Evolutionary conservation across 129 eudicot species (phyloP).

Genomic region (Flaveria robusta): DNA sequence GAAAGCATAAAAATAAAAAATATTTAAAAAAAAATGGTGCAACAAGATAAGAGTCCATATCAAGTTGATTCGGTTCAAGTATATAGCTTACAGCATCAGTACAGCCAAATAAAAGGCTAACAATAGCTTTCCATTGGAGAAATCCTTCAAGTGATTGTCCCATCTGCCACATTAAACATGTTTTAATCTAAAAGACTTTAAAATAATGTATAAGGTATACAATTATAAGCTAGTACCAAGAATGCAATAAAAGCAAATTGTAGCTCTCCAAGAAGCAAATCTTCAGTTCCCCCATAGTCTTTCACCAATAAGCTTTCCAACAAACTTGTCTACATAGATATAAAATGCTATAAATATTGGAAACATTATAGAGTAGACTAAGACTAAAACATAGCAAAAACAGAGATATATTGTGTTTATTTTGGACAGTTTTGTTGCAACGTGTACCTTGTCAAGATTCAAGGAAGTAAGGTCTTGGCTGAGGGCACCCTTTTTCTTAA

Average conservation of each 20-base stretch:
- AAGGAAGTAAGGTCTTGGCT: constrained; percentile 74
- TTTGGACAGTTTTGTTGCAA: constrained; percentile 12
- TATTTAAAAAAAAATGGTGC: constrained; percentile 11
- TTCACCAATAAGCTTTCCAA: constrained; percentile 68
- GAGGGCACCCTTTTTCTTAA: constrained; percentile 71
- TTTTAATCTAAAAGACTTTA: neutral
- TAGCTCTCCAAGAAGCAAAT: constrained; percentile 78
- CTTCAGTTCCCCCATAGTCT: constrained; percentile 78
- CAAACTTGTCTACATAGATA: constrained; percentile 53
- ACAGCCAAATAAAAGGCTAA: constrained; percentile 77
- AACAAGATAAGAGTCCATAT: neutral
- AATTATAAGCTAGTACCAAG: constrained; percentile 49
- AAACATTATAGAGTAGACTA: neutral
- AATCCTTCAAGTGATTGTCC: constrained; percentile 95
- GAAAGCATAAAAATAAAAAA: neutral
- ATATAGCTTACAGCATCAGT: constrained; percentile 74
- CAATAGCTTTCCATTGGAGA: constrained; percentile 84
- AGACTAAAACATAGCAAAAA: neutral
- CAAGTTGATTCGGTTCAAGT: neutral
- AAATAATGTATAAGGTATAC: neutral
- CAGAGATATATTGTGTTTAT: neutral
- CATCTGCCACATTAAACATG: constrained; percentile 60
- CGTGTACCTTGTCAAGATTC: constrained; percentile 90
- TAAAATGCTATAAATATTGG: constrained; percentile 6
- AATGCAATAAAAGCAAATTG: constrained; percentile 93